Evolutionary conservation across 495 filamentous ascomycete species (phyloP), one percentile per base, ranked within the genome.

Genomic region (Acidiella bohemica): DNA sequence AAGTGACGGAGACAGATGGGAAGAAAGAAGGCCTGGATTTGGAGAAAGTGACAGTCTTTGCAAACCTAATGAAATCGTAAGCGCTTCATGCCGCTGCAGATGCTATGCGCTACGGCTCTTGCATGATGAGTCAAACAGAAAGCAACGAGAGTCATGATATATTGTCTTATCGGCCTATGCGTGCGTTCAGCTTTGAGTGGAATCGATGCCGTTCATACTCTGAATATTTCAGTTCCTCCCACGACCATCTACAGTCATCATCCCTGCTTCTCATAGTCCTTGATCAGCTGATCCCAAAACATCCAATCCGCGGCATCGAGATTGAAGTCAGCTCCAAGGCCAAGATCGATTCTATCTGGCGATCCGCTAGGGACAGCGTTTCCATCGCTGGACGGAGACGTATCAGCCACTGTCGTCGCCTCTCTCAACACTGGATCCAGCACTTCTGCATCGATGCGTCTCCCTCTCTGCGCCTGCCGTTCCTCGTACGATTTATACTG

Each of bases 31-130:
- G 49, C 31, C 46, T 62, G 28, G 59, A 62, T 44, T 39, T 54
- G 27, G 59, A 62, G 52, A 60, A 59, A 53, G 52, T 56, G 26
- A 56, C 50, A 0, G 46, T 60, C 19, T 62, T 57, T 51, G 55
- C 53, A 29, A 47, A 62, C 50, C 36, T 60, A 44, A 48, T 57
- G 57, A 53, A n/a, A n/a, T n/a, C n/a, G n/a, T n/a, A n/a, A n/a
- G n/a, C n/a, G n/a, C n/a, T n/a, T n/a, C n/a, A n/a, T n/a, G n/a
- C n/a, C n/a, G n/a, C n/a, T n/a, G n/a, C n/a, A n/a, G n/a, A n/a
- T n/a, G n/a, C n/a, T n/a, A n/a, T n/a, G n/a, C n/a, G n/a, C n/a
- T n/a, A n/a, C n/a, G n/a, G n/a, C n/a, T n/a, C n/a, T n/a, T n/a
- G n/a, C n/a, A n/a, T n/a, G n/a, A n/a, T n/a, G n/a, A n/a, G n/a